Base-by-base conservation (phyloP, 441 rosid species). In the Raphanus hybrid region DNA sequence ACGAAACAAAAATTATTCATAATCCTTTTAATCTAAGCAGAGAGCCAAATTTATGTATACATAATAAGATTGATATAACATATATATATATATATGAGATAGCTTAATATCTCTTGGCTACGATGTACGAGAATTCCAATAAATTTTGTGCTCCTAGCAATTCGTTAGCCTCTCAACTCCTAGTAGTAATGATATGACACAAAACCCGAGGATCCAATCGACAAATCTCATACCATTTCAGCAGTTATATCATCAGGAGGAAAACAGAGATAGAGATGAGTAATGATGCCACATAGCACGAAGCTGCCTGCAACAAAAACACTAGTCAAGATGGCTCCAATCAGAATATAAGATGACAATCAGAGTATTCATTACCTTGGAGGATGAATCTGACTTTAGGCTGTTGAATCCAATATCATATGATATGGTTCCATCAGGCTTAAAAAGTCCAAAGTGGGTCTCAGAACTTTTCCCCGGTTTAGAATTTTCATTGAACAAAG, bases 381-480 rank as follows among this genome's bases (percentile, higher is more conserved):
- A 29, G 5, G 34, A 0, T 0, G 97, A 82, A n/a, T 91, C 86
- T 73, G 97, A 87, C 76, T 83, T 81, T 35, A 94, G 93, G 34
- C 90, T 92, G 8, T 79, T 82, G 80, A 83, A 94, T 62, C 99
- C 99, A 64, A 94, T 78, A 76, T 92, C 87, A 65, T 94, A 94
- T 1, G 96, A 76, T 74, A 89, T 88, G 81, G 86, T 93, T 71
- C 99, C 99, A 67, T 94, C 93, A 39, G 98, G 85, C 85, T 94
- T 94, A 76, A 85, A 94, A 74, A 94, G 88, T 70, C 99, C 99
- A 80, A 73, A 95, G 76, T 95, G 87, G 74, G 86, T 88, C 90
- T 95, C 99, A 67, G 98, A 95, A 59, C 96, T 89, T 7, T 91
- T 78, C n/a, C 96, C 98, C 1, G 96, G 78, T 81, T 94, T 94